Conservation (phyloP, 2,329 filamentous ascomycete species). For the Diaporthe australafricana region DNA sequence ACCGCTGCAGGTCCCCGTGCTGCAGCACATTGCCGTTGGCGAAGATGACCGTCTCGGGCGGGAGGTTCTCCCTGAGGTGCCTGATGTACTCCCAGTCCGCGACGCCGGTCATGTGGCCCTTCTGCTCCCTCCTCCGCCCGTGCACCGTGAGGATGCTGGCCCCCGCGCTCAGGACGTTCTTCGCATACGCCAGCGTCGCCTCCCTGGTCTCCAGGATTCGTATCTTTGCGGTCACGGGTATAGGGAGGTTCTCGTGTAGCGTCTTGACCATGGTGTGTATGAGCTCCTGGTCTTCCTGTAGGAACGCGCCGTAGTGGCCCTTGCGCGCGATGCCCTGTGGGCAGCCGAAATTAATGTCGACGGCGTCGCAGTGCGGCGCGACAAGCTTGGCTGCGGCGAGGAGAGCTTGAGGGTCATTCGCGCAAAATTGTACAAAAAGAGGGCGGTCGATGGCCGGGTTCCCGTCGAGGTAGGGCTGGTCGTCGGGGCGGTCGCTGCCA, state of each 20-base stretch:
- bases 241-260: conserved; percentile 80
- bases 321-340: conserved; percentile 94
- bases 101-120: conserved; percentile 92
- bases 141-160: conserved; percentile 96
- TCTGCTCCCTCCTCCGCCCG: conserved; percentile 88
- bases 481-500: conserved; percentile 36
- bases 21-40: conserved; percentile 95
- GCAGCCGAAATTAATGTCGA: conserved; percentile 95
- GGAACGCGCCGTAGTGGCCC: conserved; percentile 91
- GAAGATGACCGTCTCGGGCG: conserved; percentile 90
- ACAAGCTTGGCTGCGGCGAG: conserved; percentile 83
- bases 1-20: conserved; percentile 80
- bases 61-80: conserved; percentile 85
- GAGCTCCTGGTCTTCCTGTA: conserved; percentile 91
- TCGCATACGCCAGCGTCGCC: conserved; percentile 88
- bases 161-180: conserved; percentile 86
- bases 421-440: conserved; percentile 96
- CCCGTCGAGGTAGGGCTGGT: conserved; percentile 78
- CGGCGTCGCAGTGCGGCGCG: conserved; percentile 90
- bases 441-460: conserved; percentile 87
- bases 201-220: conserved; percentile 88
- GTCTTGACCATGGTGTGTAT: conserved; percentile 85
- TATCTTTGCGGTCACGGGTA: conserved; percentile 96
- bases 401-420: conserved; percentile 84
- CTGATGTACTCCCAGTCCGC: conserved; percentile 92